Percentiles rank a stretch among this genome's conserved stretches.
Conservation (phyloP, 2,329 filamentous ascomycete species). For the Fusarium gaditjirri region DNA sequence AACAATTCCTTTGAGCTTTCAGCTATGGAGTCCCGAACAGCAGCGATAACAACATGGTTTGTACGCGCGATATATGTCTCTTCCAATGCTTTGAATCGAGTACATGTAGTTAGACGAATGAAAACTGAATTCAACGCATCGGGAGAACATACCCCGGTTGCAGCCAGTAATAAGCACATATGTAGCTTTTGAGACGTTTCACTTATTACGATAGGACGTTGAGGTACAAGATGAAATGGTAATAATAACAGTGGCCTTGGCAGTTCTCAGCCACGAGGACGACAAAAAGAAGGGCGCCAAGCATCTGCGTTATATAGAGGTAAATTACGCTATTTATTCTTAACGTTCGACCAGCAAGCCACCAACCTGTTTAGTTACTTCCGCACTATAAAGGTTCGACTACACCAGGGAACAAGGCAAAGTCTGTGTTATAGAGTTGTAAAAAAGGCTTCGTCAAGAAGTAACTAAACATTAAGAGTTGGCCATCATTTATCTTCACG, state of each 20-base stretch:
- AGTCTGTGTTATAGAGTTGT: too few relatives aligned
- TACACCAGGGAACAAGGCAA: too few relatives aligned
- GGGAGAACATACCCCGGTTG: neutral
- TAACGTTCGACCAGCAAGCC: neutral
- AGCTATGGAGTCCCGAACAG: neutral
- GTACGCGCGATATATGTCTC: neutral
- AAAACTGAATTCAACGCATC: rapidly evolving
- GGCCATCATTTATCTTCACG: neutral
- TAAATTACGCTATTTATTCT: neutral
- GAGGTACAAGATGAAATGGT: neutral
- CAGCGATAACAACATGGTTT: neutral
- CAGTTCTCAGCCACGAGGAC: neutral
- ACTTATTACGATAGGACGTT: rapidly evolving
- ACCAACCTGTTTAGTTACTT: neutral
- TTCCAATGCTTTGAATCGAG: neutral
- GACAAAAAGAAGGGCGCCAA: neutral
- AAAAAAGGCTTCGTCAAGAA: too few relatives aligned
- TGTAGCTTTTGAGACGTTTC: neutral
- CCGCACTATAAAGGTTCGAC: too few relatives aligned
- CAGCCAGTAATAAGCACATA: neutral
- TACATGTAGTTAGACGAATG: neutral
- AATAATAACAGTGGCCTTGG: neutral
- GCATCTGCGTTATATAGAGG: neutral
- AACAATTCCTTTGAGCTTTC: neutral
- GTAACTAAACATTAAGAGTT: too few relatives aligned